Evolutionary conservation across 306 rosid species (phyloP), one percentile per base, ranked within the genome.

Genomic region (Datisca glomerata): DNA sequence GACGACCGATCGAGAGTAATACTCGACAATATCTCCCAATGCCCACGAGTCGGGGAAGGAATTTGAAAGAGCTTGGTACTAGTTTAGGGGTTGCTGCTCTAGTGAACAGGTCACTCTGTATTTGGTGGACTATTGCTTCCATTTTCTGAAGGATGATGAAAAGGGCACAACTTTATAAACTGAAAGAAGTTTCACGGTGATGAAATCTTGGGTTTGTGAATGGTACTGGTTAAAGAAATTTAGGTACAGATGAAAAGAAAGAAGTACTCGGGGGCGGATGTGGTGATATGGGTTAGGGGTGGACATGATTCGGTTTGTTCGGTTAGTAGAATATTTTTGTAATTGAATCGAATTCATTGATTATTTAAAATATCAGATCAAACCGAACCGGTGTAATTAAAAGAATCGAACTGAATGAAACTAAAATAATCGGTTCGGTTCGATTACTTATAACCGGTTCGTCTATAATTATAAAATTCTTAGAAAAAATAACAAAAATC

Each of bases 11-110:
- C 94, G 72, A 2, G 93, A 81, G 48, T 59, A 41, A 62, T 35
- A 86, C 41, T 86, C 81, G 8, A 76, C 78, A 1, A 67, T 13
- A 42, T 81, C 92, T 3, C 64, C 77, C n/a, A 92, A 34, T 21
- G 94, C 94, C 96, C 94, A 81, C 1, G 93, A 76, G 53, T 81
- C 81, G 4, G 96, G 96, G 57, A 86, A 79, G 11, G 85, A 79
- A 0, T 75, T 71, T 1, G 93, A 81, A 4, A 86, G 72, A 1
- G 67, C 66, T 21, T 86, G 79, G 65, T 73, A 86, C 65, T 86
- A 94, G 64, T 78, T 81, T 8, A 86, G 64, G 20, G 96, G 96
- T 31, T 49, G 94, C 50, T 86, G 96, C 10, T 81, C 93, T 7
- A 8, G 41, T 2, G 96, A 43, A 86, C 93, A 44, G 96, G 96